These are phyloP conservation scores for Lentinula detonsa DNA, from an alignment of 768 basidiomycete species.

Conservation along the genomic window DNA sequence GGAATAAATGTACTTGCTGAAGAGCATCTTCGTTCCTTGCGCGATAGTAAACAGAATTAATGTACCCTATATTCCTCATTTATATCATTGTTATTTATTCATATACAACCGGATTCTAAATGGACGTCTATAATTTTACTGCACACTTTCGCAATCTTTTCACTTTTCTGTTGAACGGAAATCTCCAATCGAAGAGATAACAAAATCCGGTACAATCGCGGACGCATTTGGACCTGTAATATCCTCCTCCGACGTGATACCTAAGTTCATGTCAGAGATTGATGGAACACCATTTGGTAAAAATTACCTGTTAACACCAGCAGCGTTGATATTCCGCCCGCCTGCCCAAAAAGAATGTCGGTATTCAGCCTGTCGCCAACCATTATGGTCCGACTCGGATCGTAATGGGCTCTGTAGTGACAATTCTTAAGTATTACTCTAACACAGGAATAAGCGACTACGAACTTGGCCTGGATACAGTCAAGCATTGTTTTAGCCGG, in stretches of 20 bases:
- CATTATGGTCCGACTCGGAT: slow-evolving; percentile 88
- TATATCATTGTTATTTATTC: not conserved
- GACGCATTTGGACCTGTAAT: slow-evolving; percentile 57
- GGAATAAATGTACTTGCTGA: slow-evolving; percentile 29
- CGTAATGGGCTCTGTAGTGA: slow-evolving; percentile 62
- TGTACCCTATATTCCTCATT: not conserved
- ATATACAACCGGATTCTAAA: not conserved
- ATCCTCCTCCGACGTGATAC: slow-evolving; percentile 71
- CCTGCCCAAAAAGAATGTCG: slow-evolving; percentile 90
- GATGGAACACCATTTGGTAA: not conserved
- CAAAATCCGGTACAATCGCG: slow-evolving; percentile 71
- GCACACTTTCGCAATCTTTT: not conserved
- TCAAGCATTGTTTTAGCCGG: slow-evolving; percentile 91
- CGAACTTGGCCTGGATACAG: slow-evolving; percentile 70
- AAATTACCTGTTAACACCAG: slow-evolving; percentile 84
- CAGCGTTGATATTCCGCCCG: slow-evolving; percentile 79
- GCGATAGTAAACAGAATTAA: not conserved
- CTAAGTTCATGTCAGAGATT: slow-evolving; percentile 28
- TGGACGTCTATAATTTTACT: not conserved
- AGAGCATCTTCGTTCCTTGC: slow-evolving; percentile 21
- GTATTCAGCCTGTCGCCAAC: slow-evolving; percentile 94
- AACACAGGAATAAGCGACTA: not conserved
- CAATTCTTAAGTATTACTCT: slow-evolving; percentile 1
- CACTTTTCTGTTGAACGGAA: slow-evolving; percentile 23
- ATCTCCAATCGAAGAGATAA: slow-evolving; percentile 80